A percentile compares a stretch with the other conserved stretches of the same genome.
Conservation (phyloP, 306 rosid genomes). For the Gleditsia sinensis region DNA sequence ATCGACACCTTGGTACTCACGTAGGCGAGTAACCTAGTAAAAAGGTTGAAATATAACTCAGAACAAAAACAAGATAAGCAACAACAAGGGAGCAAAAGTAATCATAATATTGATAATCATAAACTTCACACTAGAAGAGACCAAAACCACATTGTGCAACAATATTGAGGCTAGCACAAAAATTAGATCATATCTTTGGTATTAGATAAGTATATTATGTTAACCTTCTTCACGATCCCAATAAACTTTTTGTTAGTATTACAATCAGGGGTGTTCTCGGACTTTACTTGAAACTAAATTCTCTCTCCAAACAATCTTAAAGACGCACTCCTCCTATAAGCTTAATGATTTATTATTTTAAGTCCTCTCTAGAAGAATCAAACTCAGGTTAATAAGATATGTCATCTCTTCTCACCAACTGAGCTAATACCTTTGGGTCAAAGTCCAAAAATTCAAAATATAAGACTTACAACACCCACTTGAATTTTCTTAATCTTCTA, state of each 20-base stretch:
- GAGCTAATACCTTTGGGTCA: too few relatives aligned
- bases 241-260: too few relatives aligned
- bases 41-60: constrained; percentile 14
- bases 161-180: too few relatives aligned
- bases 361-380: too few relatives aligned
- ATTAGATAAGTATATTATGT: not conserved
- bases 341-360: too few relatives aligned
- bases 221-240: constrained; percentile 9
- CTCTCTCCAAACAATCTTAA: too few relatives aligned
- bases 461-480: not conserved
- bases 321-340: too few relatives aligned
- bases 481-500: constrained; percentile 21
- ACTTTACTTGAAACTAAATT: too few relatives aligned
- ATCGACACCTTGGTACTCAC: constrained; percentile 94
- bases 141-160: not conserved
- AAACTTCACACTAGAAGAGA: constrained; percentile 2
- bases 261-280: too few relatives aligned
- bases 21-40: constrained; percentile 78
- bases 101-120: not conserved
- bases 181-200: not conserved
- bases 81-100: not conserved
- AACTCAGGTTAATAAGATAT: too few relatives aligned
- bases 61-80: constrained; percentile 10
- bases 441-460: constrained; percentile 14
- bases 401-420: too few relatives aligned